Conservation (phyloP, 2,329 filamentous ascomycete genomes). For the Chaetothyriales sp. region DNA sequence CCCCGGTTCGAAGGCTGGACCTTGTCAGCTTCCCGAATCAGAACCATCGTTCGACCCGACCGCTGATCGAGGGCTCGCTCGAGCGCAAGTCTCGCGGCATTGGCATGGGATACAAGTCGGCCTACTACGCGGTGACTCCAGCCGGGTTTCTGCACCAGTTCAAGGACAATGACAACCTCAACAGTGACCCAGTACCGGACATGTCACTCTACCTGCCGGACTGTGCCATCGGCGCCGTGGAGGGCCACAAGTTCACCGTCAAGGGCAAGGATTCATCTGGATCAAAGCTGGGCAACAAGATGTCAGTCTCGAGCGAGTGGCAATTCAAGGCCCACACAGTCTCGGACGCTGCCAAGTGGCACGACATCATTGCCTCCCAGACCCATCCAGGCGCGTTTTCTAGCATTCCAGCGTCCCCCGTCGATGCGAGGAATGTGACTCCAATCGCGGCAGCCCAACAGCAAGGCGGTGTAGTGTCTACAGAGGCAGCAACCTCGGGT, state of each 20-base stretch:
- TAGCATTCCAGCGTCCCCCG: constrained; percentile 13
- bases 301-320: constrained; percentile 65
- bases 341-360: constrained; percentile 73
- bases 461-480: background rate
- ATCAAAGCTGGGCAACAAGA: constrained; percentile 59
- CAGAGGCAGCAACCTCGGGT: too few relatives aligned
- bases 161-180: constrained; percentile 70
- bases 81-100: constrained; percentile 86
- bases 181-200: constrained; percentile 64
- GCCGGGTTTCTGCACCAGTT: constrained; percentile 88
- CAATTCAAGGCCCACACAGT: constrained; percentile 76
- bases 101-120: constrained; percentile 59
- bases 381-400: constrained; percentile 3
- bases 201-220: constrained; percentile 85
- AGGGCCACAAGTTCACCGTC: constrained; percentile 75
- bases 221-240: constrained; percentile 57
- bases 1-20: constrained; percentile 57
- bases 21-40: constrained; percentile 77
- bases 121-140: constrained; percentile 82
- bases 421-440: constrained; percentile 9
- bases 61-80: constrained; percentile 73
- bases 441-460: constrained; percentile 8
- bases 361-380: constrained; percentile 44
- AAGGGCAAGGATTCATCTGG: constrained; percentile 87
- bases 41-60: constrained; percentile 60